A percentile compares a stretch with the other conserved stretches of the same genome.
Evolutionary conservation across 306 rosid genomes (phyloP).

Genomic region (Canavalia gladiata): DNA sequence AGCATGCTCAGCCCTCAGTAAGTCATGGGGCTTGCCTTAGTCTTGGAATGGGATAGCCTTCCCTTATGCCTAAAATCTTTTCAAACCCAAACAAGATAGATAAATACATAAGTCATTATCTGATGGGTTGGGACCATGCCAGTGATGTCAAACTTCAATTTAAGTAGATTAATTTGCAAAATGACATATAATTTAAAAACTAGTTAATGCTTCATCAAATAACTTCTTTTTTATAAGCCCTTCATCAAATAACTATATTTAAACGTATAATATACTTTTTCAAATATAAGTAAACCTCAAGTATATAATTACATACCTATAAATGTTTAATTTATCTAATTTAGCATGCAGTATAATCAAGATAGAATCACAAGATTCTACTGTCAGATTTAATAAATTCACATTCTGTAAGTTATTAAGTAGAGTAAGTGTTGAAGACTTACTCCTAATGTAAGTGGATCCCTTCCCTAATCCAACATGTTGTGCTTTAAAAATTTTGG

Average conservation of each 20-base stretch:
- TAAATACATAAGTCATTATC: background rate
- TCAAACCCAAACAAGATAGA: background rate
- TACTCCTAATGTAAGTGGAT: background rate
- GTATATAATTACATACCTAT: background rate
- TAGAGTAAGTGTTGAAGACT: background rate
- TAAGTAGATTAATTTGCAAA: background rate
- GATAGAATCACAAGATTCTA: background rate
- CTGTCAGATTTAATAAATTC: background rate
- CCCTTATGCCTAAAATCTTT: background rate
- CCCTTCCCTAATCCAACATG: background rate
- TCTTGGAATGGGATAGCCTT: background rate
- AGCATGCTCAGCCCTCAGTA: background rate
- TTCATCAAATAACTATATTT: background rate
- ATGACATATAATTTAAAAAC: background rate
- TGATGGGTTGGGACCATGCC: background rate
- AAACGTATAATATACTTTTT: background rate
- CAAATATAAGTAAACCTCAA: background rate
- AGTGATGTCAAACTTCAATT: background rate
- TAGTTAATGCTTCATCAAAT: slow-evolving; percentile 1
- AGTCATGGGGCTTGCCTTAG: background rate
- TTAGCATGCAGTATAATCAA: background rate
- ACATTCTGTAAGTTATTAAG: background rate
- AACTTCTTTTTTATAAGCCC: background rate
- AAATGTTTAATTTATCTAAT: background rate
- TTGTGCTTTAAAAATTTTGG: background rate